Evolutionary conservation across 2,329 filamentous ascomycete species (phyloP).

Genomic region (Cladosporium austrohemisphaericum): DNA sequence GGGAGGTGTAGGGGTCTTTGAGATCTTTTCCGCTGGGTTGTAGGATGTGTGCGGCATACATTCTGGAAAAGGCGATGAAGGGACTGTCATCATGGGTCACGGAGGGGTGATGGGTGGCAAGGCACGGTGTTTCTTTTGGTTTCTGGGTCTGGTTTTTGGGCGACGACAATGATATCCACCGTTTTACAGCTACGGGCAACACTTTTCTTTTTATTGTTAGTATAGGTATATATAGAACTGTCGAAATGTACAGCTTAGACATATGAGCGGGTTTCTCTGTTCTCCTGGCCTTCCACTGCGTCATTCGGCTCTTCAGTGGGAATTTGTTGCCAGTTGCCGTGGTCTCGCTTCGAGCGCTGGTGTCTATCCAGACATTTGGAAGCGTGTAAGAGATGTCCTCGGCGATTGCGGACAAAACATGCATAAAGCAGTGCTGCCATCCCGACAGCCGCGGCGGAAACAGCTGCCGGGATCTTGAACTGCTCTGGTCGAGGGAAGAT

Average conservation of each 20-base stretch:
- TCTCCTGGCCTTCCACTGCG: neutral
- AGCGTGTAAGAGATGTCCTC: conserved; percentile 59
- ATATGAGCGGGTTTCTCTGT: neutral
- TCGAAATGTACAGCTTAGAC: neutral
- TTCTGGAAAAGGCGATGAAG: too few relatives aligned
- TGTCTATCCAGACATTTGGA: conserved; percentile 24
- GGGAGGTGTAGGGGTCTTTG: conserved; percentile 19
- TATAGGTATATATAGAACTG: neutral
- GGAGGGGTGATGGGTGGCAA: neutral
- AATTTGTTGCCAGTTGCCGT: neutral
- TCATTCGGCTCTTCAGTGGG: neutral
- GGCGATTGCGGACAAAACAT: conserved; percentile 52
- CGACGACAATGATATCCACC: conserved; percentile 8
- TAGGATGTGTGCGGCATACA: too few relatives aligned
- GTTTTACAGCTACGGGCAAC: neutral
- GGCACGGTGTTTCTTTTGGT: neutral
- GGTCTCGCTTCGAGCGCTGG: neutral
- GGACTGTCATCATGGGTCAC: neutral
- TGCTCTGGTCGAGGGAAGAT: conserved; percentile 59
- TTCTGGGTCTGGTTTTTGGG: neutral
- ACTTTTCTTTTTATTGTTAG: neutral
- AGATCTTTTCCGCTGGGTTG: too few relatives aligned
- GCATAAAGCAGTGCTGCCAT: conserved; percentile 52
- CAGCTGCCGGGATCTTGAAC: conserved; percentile 60
- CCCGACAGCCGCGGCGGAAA: conserved; percentile 55